phyloP scores from a whole-genome alignment of 495 filamentous ascomycete species.

The Podospora bellae-mahoneyi region DNA sequence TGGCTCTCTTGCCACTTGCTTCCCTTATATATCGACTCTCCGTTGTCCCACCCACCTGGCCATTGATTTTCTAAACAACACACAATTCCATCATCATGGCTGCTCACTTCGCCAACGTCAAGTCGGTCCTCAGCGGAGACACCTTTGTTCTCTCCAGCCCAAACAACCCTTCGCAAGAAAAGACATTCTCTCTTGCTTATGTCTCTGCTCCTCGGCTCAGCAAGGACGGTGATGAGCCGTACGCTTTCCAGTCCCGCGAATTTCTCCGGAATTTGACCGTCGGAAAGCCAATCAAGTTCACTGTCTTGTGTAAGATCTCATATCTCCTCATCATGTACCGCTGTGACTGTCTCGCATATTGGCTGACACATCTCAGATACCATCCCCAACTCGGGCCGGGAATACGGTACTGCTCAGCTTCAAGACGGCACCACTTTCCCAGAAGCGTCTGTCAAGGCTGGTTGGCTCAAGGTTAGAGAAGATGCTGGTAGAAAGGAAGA shows the following conservation, averaged over 20 bases:
- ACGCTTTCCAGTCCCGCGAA: constrained; percentile 89
- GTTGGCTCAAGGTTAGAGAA: constrained; percentile 87
- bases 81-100: constrained; percentile 28
- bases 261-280: constrained; percentile 79
- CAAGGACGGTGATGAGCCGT: constrained; percentile 88
- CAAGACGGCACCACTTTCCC: constrained; percentile 71
- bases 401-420: constrained; percentile 77
- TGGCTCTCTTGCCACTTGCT: neutral
- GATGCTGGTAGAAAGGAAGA: constrained; percentile 88
- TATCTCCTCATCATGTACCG: neutral
- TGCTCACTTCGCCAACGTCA: constrained; percentile 70
- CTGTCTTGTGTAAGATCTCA: constrained; percentile 51
- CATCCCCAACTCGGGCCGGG: constrained; percentile 77
- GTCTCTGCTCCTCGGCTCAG: constrained; percentile 81
- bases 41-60: neutral
- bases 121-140: constrained; percentile 90
- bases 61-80: neutral
- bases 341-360: neutral
- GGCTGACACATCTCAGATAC: constrained; percentile 45
- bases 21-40: neutral
- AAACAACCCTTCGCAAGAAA: constrained; percentile 72
- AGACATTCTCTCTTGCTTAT: constrained; percentile 83
- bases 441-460: constrained; percentile 75
- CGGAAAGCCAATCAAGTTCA: constrained; percentile 82
- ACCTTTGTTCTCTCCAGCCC: constrained; percentile 74